Evolutionary conservation across 23 red algal species (phyloP), one percentile per base, ranked within the genome.

Genomic region (Gracilariopsis chorda): DNA sequence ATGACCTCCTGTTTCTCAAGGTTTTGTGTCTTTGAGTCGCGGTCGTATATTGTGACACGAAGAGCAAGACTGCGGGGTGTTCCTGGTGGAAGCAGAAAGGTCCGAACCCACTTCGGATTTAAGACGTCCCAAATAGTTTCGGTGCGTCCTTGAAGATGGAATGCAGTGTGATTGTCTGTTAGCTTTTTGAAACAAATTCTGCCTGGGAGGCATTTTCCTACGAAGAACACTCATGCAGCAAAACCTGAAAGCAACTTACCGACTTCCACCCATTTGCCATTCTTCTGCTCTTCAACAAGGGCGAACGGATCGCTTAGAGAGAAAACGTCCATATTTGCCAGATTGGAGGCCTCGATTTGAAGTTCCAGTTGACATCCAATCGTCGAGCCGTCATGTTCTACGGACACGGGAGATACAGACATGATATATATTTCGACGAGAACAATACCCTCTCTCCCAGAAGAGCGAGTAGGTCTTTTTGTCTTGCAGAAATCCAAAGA

Each of bases 121-220:
- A 93, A 33, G 4, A 93, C 90, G 78, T 93, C 90, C 90, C 90
- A 93, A 49, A 85, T 84, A 65, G 90, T 93, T 65, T 93, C 90
- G 41, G 90, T 93, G 24, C 90, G 74, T 42, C 90, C 90, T 84
- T 67, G 13, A 23, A 47, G 41, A 20, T 77, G 42, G 19, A 3
- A 1, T 32, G 32, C 2, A 9, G 4, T 5, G 63, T 70, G 5
- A 16, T 2, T 14, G 20, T 1, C 28, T 63, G 32, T 46, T 37
- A 69, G 39, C 49, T 65, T 37, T 39, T 75, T 7, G 67, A 73
- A 36, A 21, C 36, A 32, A 24, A 29, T 11, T 19, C 32, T 25
- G 3, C 6, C 9, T 39, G 47, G 8, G 11, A 75, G 7, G 24
- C 21, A 24, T 32, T 10, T 36, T 24, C 23, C 67, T 24, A 4